Evolutionary conservation across 2,329 filamentous ascomycete species (phyloP).

Genomic region (Cladophialophora immunda): DNA sequence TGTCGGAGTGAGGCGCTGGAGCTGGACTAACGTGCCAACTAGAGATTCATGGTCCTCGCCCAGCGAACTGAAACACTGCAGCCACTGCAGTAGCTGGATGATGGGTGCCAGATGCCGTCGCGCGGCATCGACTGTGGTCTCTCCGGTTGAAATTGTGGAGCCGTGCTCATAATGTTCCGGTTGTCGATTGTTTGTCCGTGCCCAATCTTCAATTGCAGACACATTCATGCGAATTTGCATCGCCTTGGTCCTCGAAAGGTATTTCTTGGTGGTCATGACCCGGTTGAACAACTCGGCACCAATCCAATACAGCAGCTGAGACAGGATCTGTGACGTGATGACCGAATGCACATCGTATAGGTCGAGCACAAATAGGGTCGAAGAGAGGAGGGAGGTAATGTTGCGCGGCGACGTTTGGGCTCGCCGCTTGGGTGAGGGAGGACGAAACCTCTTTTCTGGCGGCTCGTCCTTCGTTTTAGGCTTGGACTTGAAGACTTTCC

Average conservation of each 20-base stretch:
- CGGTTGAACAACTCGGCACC: conserved; percentile 96
- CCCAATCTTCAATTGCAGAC: conserved; percentile 95
- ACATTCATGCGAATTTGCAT: conserved; percentile 99
- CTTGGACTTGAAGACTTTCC: conserved; percentile 95
- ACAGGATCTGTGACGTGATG: conserved; percentile 88
- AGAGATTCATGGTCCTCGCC: conserved; percentile 90
- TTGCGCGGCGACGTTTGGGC: conserved; percentile 93
- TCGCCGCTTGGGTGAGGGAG: conserved; percentile 90
- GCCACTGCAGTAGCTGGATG: conserved; percentile 94
- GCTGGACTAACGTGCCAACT: conserved; percentile 85
- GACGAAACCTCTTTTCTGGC: conserved; percentile 86
- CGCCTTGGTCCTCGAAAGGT: conserved; percentile 93
- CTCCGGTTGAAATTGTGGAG: conserved; percentile 83
- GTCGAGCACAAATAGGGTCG: conserved; percentile 94
- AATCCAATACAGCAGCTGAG: conserved; percentile 95
- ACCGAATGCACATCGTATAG: conserved; percentile 99
- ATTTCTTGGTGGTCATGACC: conserved; percentile 95
- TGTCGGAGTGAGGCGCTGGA: conserved; percentile 82
- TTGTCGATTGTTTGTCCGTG: conserved; percentile 87
- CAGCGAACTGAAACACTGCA: conserved; percentile 96
- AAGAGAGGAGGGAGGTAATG: conserved; percentile 93
- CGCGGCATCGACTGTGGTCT: conserved; percentile 84
- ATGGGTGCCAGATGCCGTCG: conserved; percentile 86
- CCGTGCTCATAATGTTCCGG: conserved; percentile 96
- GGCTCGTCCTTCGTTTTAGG: conserved; percentile 87